phyloP scores from a whole-genome alignment of 192 early-diverging fungal species.

The Umbelopsis isabellina region DNA sequence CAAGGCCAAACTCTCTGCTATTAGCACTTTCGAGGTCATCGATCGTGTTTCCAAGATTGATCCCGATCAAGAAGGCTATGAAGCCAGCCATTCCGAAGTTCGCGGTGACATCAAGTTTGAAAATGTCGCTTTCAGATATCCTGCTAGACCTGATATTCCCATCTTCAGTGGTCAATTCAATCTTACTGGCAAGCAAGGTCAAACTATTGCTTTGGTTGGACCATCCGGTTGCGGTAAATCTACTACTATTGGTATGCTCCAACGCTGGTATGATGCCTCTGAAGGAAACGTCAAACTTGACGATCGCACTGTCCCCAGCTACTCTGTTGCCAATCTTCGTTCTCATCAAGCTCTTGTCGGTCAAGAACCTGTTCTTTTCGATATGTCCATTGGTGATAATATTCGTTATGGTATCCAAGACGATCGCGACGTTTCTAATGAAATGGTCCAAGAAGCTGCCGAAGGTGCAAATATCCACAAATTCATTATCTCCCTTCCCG shows the following conservation, averaged over 20 bases:
- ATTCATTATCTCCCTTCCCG: slow-evolving; percentile 58
- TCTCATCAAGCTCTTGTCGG: slow-evolving; percentile 82
- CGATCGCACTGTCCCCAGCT: slow-evolving; percentile 57
- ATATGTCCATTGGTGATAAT: slow-evolving; percentile 87
- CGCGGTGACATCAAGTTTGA: slow-evolving; percentile 44
- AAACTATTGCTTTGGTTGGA: slow-evolving; percentile 87
- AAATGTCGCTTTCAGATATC: slow-evolving; percentile 65
- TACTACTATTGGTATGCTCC: slow-evolving; percentile 62
- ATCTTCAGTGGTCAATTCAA: slow-evolving; percentile 45
- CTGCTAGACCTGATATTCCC: slow-evolving; percentile 60
- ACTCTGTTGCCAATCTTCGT: slow-evolving; percentile 72
- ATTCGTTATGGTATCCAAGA: slow-evolving; percentile 72
- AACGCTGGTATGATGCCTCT: slow-evolving; percentile 81
- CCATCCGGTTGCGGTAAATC: slow-evolving; percentile 87
- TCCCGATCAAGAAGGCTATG: slow-evolving; percentile 44
- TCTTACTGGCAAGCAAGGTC: slow-evolving; percentile 63
- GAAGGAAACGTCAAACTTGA: slow-evolving; percentile 68
- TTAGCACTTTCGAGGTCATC: slow-evolving; percentile 69
- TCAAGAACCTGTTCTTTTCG: slow-evolving; percentile 92
- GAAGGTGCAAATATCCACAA: slow-evolving; percentile 65
- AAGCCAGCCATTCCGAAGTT: slow-evolving; percentile 24
- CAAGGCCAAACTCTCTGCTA: slow-evolving; percentile 80
- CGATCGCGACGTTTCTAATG: slow-evolving; percentile 43
- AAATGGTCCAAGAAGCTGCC: slow-evolving; percentile 61
- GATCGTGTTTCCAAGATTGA: slow-evolving; percentile 77